Percentiles rank a stretch among this genome's conserved stretches.
Evolutionary conservation across 2,329 filamentous ascomycete genomes (phyloP).

Genomic region (Fusarium sp.): DNA sequence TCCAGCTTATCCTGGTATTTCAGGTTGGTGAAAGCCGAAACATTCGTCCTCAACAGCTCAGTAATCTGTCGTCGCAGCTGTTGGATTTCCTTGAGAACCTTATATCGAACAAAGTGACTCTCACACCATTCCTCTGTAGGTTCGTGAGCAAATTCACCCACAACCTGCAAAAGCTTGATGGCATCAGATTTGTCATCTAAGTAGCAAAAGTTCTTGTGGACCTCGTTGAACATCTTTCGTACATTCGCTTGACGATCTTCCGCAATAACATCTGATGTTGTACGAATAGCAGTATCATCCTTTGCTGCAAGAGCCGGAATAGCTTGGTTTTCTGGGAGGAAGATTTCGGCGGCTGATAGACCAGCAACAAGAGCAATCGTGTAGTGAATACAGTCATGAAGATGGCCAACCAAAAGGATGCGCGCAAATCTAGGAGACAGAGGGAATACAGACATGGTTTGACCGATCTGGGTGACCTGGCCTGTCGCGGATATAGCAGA

Average conservation of each 20-base stretch:
- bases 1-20: slow-evolving; percentile 68
- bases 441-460: slow-evolving; percentile 88
- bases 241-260: slow-evolving; percentile 77
- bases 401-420: slow-evolving; percentile 89
- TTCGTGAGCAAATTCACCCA: slow-evolving; percentile 87
- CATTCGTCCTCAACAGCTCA: slow-evolving; percentile 80
- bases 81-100: slow-evolving; percentile 86
- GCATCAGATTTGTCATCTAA: slow-evolving; percentile 88
- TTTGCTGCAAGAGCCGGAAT: slow-evolving; percentile 68
- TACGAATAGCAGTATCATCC: slow-evolving; percentile 63
- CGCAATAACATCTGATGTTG: slow-evolving; percentile 76
- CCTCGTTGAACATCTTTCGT: slow-evolving; percentile 72
- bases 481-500: slow-evolving; percentile 80
- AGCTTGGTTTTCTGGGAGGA: slow-evolving; percentile 83
- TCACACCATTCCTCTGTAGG: slow-evolving; percentile 80
- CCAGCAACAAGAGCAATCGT: slow-evolving; percentile 90
- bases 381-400: slow-evolving; percentile 84
- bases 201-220: slow-evolving; percentile 82
- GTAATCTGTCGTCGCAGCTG: slow-evolving; percentile 88
- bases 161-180: slow-evolving; percentile 88
- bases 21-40: slow-evolving; percentile 72
- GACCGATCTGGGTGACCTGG: slow-evolving; percentile 82
- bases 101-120: slow-evolving; percentile 85
- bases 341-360: slow-evolving; percentile 88
- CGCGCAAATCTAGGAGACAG: slow-evolving; percentile 90